Evolutionary conservation across 1,139 yeast genomes (phyloP).

Genomic region (Yamadazyma taylorii): DNA sequence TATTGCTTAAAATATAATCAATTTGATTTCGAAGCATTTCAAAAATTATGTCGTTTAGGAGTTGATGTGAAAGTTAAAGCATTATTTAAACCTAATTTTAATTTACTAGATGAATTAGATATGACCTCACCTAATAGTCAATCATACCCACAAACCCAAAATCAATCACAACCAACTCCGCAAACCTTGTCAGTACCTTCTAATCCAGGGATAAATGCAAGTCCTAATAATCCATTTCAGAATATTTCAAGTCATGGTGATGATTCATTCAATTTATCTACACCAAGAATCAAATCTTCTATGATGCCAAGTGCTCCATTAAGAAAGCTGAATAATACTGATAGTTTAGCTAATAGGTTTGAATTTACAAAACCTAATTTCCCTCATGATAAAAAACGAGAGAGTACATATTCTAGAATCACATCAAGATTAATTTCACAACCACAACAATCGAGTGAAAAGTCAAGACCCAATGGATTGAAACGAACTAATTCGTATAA

Average conservation of each 20-base stretch:
- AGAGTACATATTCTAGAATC: constrained; percentile 43
- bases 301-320: constrained; percentile 55
- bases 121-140: background rate
- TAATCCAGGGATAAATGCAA: constrained; percentile 7
- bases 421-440: constrained; percentile 56
- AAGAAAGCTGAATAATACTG: constrained; percentile 38
- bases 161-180: no score
- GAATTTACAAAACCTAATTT: constrained; percentile 39
- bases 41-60: constrained; percentile 70
- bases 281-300: constrained; percentile 48
- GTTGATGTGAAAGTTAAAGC: constrained; percentile 64
- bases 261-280: constrained; percentile 34
- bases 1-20: constrained; percentile 74
- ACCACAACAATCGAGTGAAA: constrained; percentile 23
- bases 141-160: no score
- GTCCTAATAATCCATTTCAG: constrained; percentile 6
- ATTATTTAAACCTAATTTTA: constrained; percentile 36
- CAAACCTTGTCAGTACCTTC: constrained; percentile 13
- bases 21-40: constrained; percentile 83
- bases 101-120: constrained; percentile 1
- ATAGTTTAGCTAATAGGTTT: constrained; percentile 17
- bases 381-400: constrained; percentile 27
- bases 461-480: constrained; percentile 1
- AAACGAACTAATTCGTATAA: constrained; percentile 7
- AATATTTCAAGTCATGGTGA: constrained; percentile 24